Conservation (phyloP, 352 stramenopile species). For the Phytophthora agathidicida region DNA sequence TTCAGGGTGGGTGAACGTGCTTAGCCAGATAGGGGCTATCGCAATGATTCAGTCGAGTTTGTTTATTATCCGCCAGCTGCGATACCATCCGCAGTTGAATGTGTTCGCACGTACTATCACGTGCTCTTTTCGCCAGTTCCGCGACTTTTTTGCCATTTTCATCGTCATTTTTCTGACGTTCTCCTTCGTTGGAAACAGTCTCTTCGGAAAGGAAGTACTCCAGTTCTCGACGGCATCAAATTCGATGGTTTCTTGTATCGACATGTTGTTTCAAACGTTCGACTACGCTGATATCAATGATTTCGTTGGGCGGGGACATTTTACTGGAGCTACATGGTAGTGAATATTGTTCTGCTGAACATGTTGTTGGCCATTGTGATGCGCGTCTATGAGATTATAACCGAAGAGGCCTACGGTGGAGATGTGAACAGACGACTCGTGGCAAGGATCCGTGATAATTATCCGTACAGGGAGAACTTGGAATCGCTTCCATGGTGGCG, state of each 20-base stretch:
- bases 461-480: no score
- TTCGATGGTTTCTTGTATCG: constrained; percentile 49
- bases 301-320: constrained; percentile 44
- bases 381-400: constrained; percentile 49
- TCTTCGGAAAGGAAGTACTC: constrained; percentile 53
- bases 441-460: no score
- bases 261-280: constrained; percentile 66
- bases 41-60: not conserved
- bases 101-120: constrained; percentile 53
- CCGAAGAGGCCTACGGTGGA: constrained; percentile 22
- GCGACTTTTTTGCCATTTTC: constrained; percentile 60
- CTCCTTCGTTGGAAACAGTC: constrained; percentile 38
- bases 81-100: constrained; percentile 43
- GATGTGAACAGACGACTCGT: no score
- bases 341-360: constrained; percentile 67
- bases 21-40: constrained; percentile 1
- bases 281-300: constrained; percentile 45
- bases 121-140: constrained; percentile 46
- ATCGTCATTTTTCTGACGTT: constrained; percentile 57
- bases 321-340: constrained; percentile 70
- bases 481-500: no score
- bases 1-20: constrained; percentile 2
- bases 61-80: constrained; percentile 8
- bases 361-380: constrained; percentile 72
- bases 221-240: constrained; percentile 43